phyloP scores from a whole-genome alignment of 495 filamentous ascomycete species.

The Terfezia claveryi region DNA sequence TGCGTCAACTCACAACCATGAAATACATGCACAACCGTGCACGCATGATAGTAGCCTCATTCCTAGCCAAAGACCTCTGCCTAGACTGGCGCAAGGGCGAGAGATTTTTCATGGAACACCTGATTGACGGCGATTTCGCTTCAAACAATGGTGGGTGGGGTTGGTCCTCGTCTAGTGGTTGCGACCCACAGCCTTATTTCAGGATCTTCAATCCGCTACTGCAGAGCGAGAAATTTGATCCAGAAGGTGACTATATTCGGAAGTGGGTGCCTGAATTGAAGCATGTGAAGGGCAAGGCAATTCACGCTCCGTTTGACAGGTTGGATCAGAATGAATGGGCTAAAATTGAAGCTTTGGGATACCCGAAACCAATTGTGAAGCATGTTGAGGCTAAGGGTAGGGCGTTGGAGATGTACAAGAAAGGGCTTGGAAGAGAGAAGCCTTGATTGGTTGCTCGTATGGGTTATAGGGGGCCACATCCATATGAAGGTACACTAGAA shows the following conservation, averaged over 20 bases:
- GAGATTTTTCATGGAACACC: slow-evolving; percentile 65
- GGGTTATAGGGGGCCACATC: no score
- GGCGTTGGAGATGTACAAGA: slow-evolving; percentile 53
- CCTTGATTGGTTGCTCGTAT: slow-evolving; percentile 13
- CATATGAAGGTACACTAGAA: no score
- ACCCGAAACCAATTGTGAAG: slow-evolving; percentile 53
- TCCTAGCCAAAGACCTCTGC: slow-evolving; percentile 67
- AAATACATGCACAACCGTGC: slow-evolving; percentile 83
- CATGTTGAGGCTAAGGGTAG: slow-evolving; percentile 45
- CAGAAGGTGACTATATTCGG: slow-evolving; percentile 43
- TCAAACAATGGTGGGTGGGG: slow-evolving; percentile 89
- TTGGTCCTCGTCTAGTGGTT: slow-evolving; percentile 55
- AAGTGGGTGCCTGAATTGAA: slow-evolving; percentile 51
- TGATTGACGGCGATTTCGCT: slow-evolving; percentile 84
- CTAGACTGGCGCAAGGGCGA: slow-evolving; percentile 86
- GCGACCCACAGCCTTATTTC: slow-evolving; percentile 85
- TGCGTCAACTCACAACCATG: slow-evolving; percentile 52
- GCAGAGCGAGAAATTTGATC: slow-evolving; percentile 71
- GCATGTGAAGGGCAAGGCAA: slow-evolving; percentile 34
- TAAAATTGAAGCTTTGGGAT: slow-evolving; percentile 26
- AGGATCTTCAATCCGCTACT: slow-evolving; percentile 72
- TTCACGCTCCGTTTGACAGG: slow-evolving; percentile 61
- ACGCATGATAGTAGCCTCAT: slow-evolving; percentile 74
- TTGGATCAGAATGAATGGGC: slow-evolving; percentile 25
- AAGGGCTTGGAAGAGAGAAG: slow-evolving; percentile 31